Evolutionary conservation across 257 asterid genomes (phyloP).

Genomic region (Fraxinus cuspidata): DNA sequence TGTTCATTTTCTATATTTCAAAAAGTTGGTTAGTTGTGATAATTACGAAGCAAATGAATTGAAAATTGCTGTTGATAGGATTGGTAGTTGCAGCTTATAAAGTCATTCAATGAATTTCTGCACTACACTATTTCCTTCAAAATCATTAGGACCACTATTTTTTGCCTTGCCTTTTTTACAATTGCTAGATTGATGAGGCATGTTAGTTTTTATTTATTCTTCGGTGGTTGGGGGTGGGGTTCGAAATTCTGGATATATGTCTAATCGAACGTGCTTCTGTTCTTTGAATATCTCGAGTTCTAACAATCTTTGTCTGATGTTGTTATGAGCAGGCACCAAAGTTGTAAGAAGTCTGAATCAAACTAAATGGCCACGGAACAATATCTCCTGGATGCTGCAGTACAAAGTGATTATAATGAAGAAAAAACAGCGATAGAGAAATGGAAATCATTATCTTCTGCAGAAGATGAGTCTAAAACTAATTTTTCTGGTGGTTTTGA

Average conservation of each 20-base stretch:
- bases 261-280: not conserved
- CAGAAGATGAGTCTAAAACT: slow-evolving; percentile 34
- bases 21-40: not conserved
- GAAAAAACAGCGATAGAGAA: slow-evolving; percentile 29
- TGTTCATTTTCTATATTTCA: not conserved
- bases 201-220: not conserved
- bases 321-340: not conserved
- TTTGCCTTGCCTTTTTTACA: not conserved
- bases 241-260: not conserved
- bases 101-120: not conserved
- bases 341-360: not conserved
- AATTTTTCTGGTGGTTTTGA: slow-evolving; percentile 53
- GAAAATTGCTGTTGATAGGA: too few species aligned
- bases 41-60: not conserved
- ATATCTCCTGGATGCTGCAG: slow-evolving; percentile 31
- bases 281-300: not conserved
- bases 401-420: slow-evolving; percentile 24
- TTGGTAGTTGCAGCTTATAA: not conserved
- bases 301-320: not conserved
- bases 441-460: slow-evolving; percentile 32
- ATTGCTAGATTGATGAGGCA: not conserved
- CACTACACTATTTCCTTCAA: not conserved
- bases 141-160: not conserved
- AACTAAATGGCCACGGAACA: slow-evolving; percentile 36
- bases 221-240: not conserved